These are phyloP conservation scores for Chlamydomonas reinhardtii DNA, from an alignment of 163 green algal species.

Conservation along the genomic window DNA sequence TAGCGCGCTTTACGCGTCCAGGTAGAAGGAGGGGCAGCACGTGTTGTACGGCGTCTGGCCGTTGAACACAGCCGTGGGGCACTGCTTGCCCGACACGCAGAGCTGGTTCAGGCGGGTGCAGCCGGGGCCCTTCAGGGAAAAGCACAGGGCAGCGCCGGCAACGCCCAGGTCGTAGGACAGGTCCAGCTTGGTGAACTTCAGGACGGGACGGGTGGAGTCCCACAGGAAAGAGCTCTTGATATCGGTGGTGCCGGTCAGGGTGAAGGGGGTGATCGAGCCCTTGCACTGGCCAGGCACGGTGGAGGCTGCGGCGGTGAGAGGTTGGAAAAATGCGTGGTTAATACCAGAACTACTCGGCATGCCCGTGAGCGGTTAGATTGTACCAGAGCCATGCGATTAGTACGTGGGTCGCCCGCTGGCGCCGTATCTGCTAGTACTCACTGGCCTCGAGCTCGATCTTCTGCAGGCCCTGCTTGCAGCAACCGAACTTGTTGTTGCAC, in stretches of 20 bases:
- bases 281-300: slow-evolving; percentile 3
- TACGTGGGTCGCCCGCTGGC: too few species aligned
- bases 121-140: slow-evolving; percentile 26
- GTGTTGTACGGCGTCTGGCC: not conserved
- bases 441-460: slow-evolving; percentile 37
- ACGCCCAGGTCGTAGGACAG: not conserved
- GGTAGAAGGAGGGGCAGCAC: not conserved
- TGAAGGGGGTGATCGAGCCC: slow-evolving; percentile 23
- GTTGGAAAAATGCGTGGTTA: not conserved
- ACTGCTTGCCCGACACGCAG: not conserved
- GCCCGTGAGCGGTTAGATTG: too few species aligned
- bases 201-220: slow-evolving; percentile 10
- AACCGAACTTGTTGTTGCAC: slow-evolving; percentile 8
- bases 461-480: slow-evolving; percentile 11
- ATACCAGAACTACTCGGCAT: too few species aligned
- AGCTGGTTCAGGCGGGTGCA: not conserved
- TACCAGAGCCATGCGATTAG: too few species aligned
- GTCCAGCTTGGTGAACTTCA: slow-evolving; percentile 45
- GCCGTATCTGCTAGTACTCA: not conserved
- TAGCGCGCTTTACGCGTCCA: not conserved
- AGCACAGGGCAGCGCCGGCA: slow-evolving; percentile 8
- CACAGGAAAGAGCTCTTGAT: slow-evolving; percentile 6
- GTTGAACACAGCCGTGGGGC: not conserved
- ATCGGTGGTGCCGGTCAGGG: not conserved
- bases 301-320: too few species aligned